These are phyloP conservation scores for Conticribra weissflogii DNA, from an alignment of 108 stramenopile genomes.

Conservation along the genomic window DNA sequence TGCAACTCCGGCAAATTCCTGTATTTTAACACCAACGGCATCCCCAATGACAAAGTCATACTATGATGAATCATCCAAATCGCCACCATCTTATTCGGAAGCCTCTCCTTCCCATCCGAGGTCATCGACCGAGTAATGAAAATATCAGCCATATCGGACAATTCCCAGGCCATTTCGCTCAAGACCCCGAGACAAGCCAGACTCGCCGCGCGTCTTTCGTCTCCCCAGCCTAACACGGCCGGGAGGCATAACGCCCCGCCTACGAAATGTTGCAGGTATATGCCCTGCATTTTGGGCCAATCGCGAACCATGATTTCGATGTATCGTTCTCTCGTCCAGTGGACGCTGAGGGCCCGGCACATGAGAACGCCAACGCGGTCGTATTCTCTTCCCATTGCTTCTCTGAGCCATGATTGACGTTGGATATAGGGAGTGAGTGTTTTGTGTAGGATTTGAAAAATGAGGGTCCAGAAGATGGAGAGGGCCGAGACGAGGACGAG, in stretches of 20 bases:
- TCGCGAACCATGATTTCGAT: slow-evolving; percentile 27
- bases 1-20: slow-evolving; percentile 20
- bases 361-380: slow-evolving; percentile 31
- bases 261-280: slow-evolving; percentile 36
- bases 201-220: slow-evolving; percentile 16
- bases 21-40: slow-evolving; percentile 36
- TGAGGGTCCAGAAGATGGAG: slow-evolving; percentile 27
- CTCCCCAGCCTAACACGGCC: slow-evolving; percentile 23
- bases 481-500: slow-evolving; percentile 23
- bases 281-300: slow-evolving; percentile 32
- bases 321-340: slow-evolving; percentile 28
- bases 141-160: slow-evolving; percentile 29
- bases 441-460: slow-evolving; percentile 13
- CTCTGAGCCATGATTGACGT: slow-evolving; percentile 26
- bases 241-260: slow-evolving; percentile 39
- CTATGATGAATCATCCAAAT: slow-evolving; percentile 30
- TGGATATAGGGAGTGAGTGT: slow-evolving; percentile 10
- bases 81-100: slow-evolving; percentile 25
- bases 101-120: slow-evolving; percentile 20
- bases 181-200: slow-evolving; percentile 36
- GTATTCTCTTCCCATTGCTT: slow-evolving; percentile 36
- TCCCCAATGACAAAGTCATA: slow-evolving; percentile 27
- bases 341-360: slow-evolving; percentile 22
- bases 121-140: slow-evolving; percentile 23
- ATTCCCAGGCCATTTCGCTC: slow-evolving; percentile 45